Percentiles rank a stretch among this genome's conserved stretches.
phyloP scores from a whole-genome alignment of 2,329 filamentous ascomycete genomes.

The Arthrobotrys musiformis region DNA sequence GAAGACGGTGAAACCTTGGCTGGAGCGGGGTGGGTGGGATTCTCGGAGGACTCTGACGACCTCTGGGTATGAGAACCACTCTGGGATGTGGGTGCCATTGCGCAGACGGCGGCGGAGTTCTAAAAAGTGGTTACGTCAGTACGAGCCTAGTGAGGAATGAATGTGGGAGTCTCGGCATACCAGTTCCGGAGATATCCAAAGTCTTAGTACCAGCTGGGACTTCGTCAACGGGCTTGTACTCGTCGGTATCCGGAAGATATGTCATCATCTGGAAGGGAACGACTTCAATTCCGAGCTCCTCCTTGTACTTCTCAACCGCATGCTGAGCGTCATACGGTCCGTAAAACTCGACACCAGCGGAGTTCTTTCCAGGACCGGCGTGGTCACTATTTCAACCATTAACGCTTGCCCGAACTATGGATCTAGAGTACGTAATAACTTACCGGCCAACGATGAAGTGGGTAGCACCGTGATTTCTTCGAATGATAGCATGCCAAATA shows the following conservation, averaged over 20 bases:
- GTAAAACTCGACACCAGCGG: conserved; percentile 95
- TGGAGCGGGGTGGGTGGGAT: conserved; percentile 88
- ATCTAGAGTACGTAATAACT: neutral
- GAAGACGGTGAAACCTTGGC: conserved; percentile 98
- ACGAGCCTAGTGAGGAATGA: neutral
- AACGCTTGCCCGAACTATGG: neutral
- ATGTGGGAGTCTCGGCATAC: conserved; percentile 16
- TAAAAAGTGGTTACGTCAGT: conserved; percentile 9
- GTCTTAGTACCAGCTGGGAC: conserved; percentile 85
- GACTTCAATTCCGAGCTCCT: conserved; percentile 97
- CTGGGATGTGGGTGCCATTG: conserved; percentile 92
- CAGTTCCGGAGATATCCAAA: conserved; percentile 82
- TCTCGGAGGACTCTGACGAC: conserved; percentile 96
- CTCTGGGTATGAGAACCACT: conserved; percentile 99
- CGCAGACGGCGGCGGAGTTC: conserved; percentile 92
- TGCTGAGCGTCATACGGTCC: conserved; percentile 97
- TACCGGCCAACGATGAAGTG: conserved; percentile 93
- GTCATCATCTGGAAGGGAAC: conserved; percentile 99
- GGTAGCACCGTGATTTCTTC: conserved; percentile 98
- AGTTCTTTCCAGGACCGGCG: conserved; percentile 97
- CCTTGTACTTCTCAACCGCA: conserved; percentile 93
- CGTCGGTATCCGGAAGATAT: conserved; percentile 95
- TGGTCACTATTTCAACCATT: conserved; percentile 73
- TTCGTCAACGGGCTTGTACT: conserved; percentile 93
- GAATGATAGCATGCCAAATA: conserved; percentile 99